Base-by-base conservation (phyloP, 2,329 filamentous ascomycete genomes). In the Epichloe sp. region DNA sequence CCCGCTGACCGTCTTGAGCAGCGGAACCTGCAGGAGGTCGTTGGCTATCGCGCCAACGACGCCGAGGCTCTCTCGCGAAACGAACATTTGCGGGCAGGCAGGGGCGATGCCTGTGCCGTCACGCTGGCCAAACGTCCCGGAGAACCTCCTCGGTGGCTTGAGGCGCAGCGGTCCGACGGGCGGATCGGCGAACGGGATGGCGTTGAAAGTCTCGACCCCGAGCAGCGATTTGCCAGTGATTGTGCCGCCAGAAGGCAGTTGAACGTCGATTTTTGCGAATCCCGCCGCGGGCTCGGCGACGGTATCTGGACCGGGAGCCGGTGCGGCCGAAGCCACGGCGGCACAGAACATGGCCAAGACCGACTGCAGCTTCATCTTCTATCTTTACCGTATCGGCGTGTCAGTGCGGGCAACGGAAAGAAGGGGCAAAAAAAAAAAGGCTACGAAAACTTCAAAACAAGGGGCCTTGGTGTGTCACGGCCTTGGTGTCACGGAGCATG, bases 141-240 rank as follows among this genome's bases (percentile, higher is more conserved):
- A 78, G 15, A 86, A 67, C 34, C 55, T 63, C 60, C 80, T 74
- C 1, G 87, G 87, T 6, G 84, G 82, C 60, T 77, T 82, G 36
- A 93, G 75, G 15, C 87, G 80, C 23, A 88, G 70, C 3, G 71
- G 63, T 0, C 83, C 85, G 0, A 77, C 73, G 0, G 86, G 86
- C 1, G 85, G 76, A 54, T 86, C 71, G 2, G 86, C 85, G 60
- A 82, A 93, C 3, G 86, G 86, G 51, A 93, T 87, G 21, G 82
- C 85, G 51, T 77, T 80, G 69, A 87, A 90, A 26, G 72, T 78
- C 52, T 91, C 86, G 19, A 88, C 73, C 26, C 67, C 65, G 3
- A 63, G 59, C 2, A 64, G 53, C n/a, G 61, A 53, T 57, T 66
- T 51, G 38, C 80, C 80, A 42, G 76, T 62, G 36, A 86, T 67